Conservation (phyloP, 1,284 basidiomycete genomes). For the Ustilago lituana region DNA sequence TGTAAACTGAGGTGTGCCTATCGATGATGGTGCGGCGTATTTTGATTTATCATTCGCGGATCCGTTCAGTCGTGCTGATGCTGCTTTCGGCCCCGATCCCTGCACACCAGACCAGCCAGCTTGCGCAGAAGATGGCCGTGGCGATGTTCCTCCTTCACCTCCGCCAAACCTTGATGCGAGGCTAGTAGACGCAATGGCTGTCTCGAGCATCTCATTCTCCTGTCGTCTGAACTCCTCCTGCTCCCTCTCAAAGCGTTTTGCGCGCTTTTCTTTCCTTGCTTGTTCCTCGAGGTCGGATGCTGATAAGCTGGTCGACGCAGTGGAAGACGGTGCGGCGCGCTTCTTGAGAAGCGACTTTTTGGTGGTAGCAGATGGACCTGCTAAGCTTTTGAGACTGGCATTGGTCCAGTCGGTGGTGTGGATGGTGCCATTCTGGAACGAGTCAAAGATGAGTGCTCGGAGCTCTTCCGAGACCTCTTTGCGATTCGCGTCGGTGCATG, state of each 20-base stretch:
- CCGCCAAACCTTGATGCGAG: constrained; percentile 50
- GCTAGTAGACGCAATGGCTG: constrained; percentile 50
- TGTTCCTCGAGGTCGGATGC: constrained; percentile 47
- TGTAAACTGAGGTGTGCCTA: constrained; percentile 11
- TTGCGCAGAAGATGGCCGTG: neutral
- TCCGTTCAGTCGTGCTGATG: constrained; percentile 6
- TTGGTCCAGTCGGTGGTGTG: constrained; percentile 88
- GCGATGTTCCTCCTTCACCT: neutral
- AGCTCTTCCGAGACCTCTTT: constrained; percentile 68
- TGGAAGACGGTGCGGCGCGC: constrained; percentile 19
- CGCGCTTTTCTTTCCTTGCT: constrained; percentile 61
- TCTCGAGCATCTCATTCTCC: constrained; percentile 46
- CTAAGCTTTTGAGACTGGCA: constrained; percentile 81
- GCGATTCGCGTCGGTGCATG: constrained; percentile 68
- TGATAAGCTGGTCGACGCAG: neutral
- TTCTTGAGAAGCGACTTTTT: constrained; percentile 42
- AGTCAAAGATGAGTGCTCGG: constrained; percentile 68
- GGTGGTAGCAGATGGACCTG: constrained; percentile 29
- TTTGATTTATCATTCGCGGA: constrained; percentile 9
- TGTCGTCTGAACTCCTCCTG: constrained; percentile 53
- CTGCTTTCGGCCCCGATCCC: neutral
- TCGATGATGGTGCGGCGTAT: constrained; percentile 9
- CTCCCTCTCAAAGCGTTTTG: constrained; percentile 63
- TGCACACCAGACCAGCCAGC: constrained; percentile 32
- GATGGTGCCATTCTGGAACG: constrained; percentile 74